A percentile compares a stretch with the other conserved stretches of the same genome.
Evolutionary conservation across 2,329 filamentous ascomycete species (phyloP).

Genomic region (Nemania sp.): DNA sequence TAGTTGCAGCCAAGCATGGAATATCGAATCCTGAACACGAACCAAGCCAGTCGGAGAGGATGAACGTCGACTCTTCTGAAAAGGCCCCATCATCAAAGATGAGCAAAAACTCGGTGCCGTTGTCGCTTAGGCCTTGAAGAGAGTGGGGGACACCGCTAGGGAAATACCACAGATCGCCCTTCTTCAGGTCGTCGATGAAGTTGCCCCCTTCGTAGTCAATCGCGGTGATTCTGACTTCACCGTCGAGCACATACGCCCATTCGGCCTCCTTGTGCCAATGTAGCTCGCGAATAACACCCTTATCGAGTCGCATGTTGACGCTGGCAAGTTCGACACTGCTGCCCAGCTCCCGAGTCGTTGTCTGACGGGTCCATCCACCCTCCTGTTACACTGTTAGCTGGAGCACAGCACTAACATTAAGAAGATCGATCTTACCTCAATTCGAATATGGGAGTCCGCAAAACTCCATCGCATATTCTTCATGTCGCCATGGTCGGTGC

Average conservation of each 20-base stretch:
- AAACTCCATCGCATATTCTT: conserved; percentile 76
- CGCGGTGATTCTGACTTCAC: conserved; percentile 71
- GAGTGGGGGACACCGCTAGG: conserved; percentile 78
- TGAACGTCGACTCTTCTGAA: conserved; percentile 69
- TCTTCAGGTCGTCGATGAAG: conserved; percentile 76
- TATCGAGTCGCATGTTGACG: conserved; percentile 77
- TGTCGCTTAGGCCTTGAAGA: conserved; percentile 70
- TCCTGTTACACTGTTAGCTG: conserved; percentile 53
- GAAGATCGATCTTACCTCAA: conserved; percentile 57
- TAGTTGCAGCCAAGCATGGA: conserved; percentile 7
- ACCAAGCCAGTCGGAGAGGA: conserved; percentile 75
- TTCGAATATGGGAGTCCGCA: conserved; percentile 65
- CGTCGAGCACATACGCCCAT: conserved; percentile 76
- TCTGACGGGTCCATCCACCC: conserved; percentile 77
- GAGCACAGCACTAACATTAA: too few species aligned
- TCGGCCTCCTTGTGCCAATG: conserved; percentile 84
- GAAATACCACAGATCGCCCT: conserved; percentile 83
- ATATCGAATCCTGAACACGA: conserved; percentile 31
- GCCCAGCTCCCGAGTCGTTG: conserved; percentile 67
- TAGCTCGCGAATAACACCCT: conserved; percentile 74
- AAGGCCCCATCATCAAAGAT: conserved; percentile 52
- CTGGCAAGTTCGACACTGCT: conserved; percentile 72
- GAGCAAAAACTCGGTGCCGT: conserved; percentile 68
- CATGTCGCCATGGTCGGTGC: conserved; percentile 72
- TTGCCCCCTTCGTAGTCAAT: conserved; percentile 76